A percentile compares a stretch with the other conserved stretches of the same genome.
These are phyloP conservation scores for Cavenderia fasciculata DNA, from an alignment of 78 protist genomes.

Conservation along the genomic window DNA sequence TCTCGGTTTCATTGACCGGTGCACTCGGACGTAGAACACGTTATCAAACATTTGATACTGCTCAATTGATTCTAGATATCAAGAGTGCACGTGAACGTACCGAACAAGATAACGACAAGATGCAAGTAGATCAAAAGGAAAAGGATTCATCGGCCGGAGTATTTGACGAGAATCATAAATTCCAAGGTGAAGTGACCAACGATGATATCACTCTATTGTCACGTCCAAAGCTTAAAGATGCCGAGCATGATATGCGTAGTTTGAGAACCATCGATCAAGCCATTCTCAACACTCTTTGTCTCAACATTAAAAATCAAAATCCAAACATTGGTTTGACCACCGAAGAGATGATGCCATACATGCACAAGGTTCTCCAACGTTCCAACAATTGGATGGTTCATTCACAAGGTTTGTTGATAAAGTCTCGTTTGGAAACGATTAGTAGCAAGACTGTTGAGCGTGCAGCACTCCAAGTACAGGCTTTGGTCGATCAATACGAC, in stretches of 20 bases:
- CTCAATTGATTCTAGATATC: slow-evolving; percentile 79
- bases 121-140: not conserved
- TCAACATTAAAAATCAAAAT: slow-evolving; percentile 47
- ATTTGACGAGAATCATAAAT: not conserved
- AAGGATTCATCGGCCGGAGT: not conserved
- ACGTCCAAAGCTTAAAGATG: slow-evolving; percentile 34
- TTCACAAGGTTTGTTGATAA: slow-evolving; percentile 81
- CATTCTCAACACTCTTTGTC: slow-evolving; percentile 55
- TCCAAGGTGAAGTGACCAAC: slow-evolving; percentile 65
- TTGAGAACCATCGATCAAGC: slow-evolving; percentile 75
- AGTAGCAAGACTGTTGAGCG: slow-evolving; percentile 61
- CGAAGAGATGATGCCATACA: slow-evolving; percentile 86
- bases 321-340: slow-evolving; percentile 72
- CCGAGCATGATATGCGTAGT: not conserved
- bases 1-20: slow-evolving; percentile 74
- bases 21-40: slow-evolving; percentile 85
- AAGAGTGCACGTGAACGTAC: not conserved
- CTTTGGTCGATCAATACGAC: slow-evolving; percentile 84
- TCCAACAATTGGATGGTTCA: slow-evolving; percentile 88
- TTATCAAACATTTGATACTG: slow-evolving; percentile 80
- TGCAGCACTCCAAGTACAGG: slow-evolving; percentile 78
- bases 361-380: slow-evolving; percentile 27
- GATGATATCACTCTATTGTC: slow-evolving; percentile 60
- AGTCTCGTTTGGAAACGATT: slow-evolving; percentile 77
- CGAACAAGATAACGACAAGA: not conserved